Percentiles rank a stretch among this genome's conserved stretches.
Evolutionary conservation across 2,329 filamentous ascomycete genomes (phyloP).

Genomic region (Ophiostoma tasmaniense): DNA sequence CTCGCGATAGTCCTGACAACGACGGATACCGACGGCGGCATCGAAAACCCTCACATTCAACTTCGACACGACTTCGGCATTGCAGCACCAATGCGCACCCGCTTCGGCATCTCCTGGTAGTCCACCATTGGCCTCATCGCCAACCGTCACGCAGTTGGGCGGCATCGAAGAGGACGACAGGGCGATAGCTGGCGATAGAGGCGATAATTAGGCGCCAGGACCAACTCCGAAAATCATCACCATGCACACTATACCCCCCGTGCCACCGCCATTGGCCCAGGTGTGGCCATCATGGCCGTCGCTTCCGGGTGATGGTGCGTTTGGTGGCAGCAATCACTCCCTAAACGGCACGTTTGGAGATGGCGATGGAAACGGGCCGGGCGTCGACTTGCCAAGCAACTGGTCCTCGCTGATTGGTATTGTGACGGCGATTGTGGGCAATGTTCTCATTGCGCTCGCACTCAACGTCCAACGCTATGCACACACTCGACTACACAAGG

Average conservation of each 20-base stretch:
- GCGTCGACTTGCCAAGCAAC: conserved; percentile 45
- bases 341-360: conserved; percentile 20
- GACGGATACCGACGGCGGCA: neutral
- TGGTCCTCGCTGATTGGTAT: conserved; percentile 97
- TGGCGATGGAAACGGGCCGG: conserved; percentile 26
- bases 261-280: conserved; percentile 16
- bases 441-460: conserved; percentile 87
- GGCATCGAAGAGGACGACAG: neutral
- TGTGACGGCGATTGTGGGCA: conserved; percentile 82
- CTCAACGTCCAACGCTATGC: conserved; percentile 96
- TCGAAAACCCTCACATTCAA: neutral
- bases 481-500: conserved; percentile 72
- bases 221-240: neutral
- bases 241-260: conserved; percentile 16
- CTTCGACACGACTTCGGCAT: neutral
- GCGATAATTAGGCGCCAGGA: neutral
- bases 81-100: conserved; percentile 2
- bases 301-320: conserved; percentile 21
- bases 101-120: neutral
- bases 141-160: neutral
- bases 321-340: conserved; percentile 1
- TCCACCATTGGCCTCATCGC: neutral
- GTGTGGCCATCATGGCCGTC: conserved; percentile 16
- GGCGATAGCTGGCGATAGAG: neutral
- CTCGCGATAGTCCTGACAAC: neutral